A percentile compares a stretch with the other conserved stretches of the same genome.
These are phyloP conservation scores for Datura wrightii DNA, from an alignment of 257 asterid species.

Conservation along the genomic window DNA sequence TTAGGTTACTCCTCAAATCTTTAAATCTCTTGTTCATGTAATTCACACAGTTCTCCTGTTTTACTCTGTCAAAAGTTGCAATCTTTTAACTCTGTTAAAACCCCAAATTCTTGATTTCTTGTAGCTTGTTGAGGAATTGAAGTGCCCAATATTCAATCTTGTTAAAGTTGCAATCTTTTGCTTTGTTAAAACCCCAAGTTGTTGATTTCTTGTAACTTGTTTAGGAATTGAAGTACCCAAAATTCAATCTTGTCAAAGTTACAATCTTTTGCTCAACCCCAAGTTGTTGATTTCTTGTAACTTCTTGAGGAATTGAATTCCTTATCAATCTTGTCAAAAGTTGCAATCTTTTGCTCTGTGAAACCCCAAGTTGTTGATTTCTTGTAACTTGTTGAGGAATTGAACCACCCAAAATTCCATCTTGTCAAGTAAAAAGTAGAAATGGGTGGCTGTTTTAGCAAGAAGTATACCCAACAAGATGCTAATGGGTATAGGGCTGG, in stretches of 20 bases:
- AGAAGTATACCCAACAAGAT: slow-evolving; percentile 39
- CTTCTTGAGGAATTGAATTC: slow-evolving; percentile 20
- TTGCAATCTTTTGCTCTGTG: neutral
- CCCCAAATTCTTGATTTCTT: neutral
- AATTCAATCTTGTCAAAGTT: neutral
- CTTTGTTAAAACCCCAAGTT: neutral
- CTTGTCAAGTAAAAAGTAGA: slow-evolving; percentile 33
- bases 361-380: slow-evolving; percentile 20
- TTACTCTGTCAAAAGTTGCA: neutral
- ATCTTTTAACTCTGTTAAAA: neutral
- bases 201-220: neutral
- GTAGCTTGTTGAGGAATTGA: neutral
- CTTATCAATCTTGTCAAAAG: neutral
- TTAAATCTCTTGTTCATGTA: neutral
- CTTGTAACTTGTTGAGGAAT: slow-evolving; percentile 23
- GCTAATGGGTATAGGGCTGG: slow-evolving; percentile 50
- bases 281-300: slow-evolving; percentile 17
- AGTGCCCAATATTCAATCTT: slow-evolving; percentile 42
- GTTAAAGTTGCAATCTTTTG: neutral
- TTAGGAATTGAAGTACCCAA: neutral
- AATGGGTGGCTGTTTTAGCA: slow-evolving; percentile 76
- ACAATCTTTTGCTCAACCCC: neutral
- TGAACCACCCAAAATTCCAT: slow-evolving; percentile 39
- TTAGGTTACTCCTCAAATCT: neutral
- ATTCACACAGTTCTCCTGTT: neutral